Evolutionary conservation across 345 rosid species (phyloP).

Genomic region (Moricandia arvensis): DNA sequence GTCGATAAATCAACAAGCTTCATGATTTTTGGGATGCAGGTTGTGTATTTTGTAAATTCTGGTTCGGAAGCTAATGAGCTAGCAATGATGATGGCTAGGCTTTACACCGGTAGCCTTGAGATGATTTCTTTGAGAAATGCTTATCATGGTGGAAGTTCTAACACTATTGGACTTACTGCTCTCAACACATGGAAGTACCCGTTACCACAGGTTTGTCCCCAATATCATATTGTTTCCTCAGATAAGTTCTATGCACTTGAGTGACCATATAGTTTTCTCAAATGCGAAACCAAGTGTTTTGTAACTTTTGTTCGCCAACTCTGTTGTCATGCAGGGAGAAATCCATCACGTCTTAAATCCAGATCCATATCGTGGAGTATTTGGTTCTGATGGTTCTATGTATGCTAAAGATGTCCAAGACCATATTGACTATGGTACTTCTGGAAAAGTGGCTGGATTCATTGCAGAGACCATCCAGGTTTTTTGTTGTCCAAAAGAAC

Average conservation of each 20-base stretch:
- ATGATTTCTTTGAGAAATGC: conserved; percentile 94
- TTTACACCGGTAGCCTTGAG: conserved; percentile 74
- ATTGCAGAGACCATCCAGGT: conserved; percentile 97
- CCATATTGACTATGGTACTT: conserved; percentile 85
- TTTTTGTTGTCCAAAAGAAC: neutral
- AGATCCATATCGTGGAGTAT: conserved; percentile 79
- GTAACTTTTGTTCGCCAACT: neutral
- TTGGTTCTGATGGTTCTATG: conserved; percentile 73
- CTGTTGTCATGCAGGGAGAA: conserved; percentile 62
- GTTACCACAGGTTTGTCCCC: conserved; percentile 70
- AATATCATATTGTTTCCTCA: neutral
- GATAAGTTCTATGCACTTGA: neutral
- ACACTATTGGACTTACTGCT: conserved; percentile 85
- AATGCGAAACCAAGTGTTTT: neutral
- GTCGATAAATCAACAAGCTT: conserved; percentile 8
- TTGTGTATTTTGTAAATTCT: conserved; percentile 89
- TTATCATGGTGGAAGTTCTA: conserved; percentile 95
- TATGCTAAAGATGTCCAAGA: conserved; percentile 91
- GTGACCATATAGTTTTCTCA: neutral
- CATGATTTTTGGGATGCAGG: conserved; percentile 47
- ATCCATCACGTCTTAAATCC: conserved; percentile 91
- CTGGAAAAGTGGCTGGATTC: conserved; percentile 91
- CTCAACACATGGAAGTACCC: conserved; percentile 92
- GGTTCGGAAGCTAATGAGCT: conserved; percentile 95
- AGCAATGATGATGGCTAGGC: conserved; percentile 95